phyloP scores from a whole-genome alignment of 495 filamentous ascomycete genomes.

The Hypoxylon intermedium region DNA sequence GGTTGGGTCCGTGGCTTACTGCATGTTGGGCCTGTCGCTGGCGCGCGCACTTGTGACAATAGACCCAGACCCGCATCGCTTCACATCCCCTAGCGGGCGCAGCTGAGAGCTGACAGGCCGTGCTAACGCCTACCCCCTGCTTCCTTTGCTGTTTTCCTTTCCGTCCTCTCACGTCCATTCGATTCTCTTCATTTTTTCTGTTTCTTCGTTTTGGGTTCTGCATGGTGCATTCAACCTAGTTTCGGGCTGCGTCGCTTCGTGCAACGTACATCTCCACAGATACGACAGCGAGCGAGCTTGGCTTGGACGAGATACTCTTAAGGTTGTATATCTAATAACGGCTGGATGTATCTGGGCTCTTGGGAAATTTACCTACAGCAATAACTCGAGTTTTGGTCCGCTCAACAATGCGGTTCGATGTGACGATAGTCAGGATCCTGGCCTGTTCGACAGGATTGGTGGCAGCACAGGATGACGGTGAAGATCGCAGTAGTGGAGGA shows the following conservation, averaged over 20 bases:
- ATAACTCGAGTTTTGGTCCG: constrained; percentile 12
- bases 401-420: constrained; percentile 43
- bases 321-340: constrained; percentile 26
- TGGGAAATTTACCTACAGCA: constrained; percentile 27
- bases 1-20: constrained; percentile 28
- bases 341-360: constrained; percentile 29
- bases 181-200: constrained; percentile 20
- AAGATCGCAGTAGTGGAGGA: background rate
- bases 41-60: constrained; percentile 34
- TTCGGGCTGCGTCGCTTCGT: constrained; percentile 13
- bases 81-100: constrained; percentile 30
- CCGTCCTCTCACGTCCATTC: constrained; percentile 21
- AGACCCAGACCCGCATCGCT: constrained; percentile 30
- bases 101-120: constrained; percentile 39
- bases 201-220: constrained; percentile 22
- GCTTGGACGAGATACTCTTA: constrained; percentile 15
- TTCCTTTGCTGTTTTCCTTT: constrained; percentile 22
- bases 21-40: constrained; percentile 24
- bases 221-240: constrained; percentile 11
- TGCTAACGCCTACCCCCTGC: constrained; percentile 25
- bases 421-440: constrained; percentile 33
- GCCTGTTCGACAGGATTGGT: constrained; percentile 31
- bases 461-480: constrained; percentile 13
- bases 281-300: background rate
- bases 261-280: constrained; percentile 3